Evolutionary conservation across 768 basidiomycete genomes (phyloP), one percentile per base, ranked within the genome.

Genomic region (Dioszegia crocea): DNA sequence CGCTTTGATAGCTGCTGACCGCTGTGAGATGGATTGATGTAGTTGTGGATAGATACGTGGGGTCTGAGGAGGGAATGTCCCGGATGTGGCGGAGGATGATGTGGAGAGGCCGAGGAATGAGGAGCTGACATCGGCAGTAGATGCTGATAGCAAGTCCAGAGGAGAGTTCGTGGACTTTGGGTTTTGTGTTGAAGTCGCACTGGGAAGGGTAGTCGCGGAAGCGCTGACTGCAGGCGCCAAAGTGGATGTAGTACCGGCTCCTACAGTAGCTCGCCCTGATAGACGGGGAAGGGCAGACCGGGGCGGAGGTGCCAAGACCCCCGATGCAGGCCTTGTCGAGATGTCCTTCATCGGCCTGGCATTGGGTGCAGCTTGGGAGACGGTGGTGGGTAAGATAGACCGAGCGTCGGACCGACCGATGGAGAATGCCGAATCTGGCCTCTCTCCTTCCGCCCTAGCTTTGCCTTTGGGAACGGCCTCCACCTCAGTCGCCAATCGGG

Each of bases 1-100:
- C 5, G 56, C 60, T 27, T 64, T 43, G 29, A 71, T 59, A 16
- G 70, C 67, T 39, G 53, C 33, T 4, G 67, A 66, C 19, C 70
- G 54, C 53, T 71, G 65, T 16, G 62, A 57, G 30, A 66, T 50
- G 8, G 62, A 38, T 14, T 66, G 65, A 11, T 56, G 51, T 16
- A 70, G 52, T 16, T 61, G 31, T 11, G 66, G 71, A 40, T 70
- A 68, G 4, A 70, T 57, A 17, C 52, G 55, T 57, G 55, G 39
- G 12, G 39, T 41, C 4, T 23, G 58, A 31, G 58, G 38, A 24
- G 45, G 56, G 46, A 41, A 29, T 33, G 46, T 49, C 19, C 27
- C 38, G 40, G 51, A 53, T 38, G 51, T 53, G 24, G 59, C 41
- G 12, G 51, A 48, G 33, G 61, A 49, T 12, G 56, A 56, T 33